Conservation (phyloP, 345 rosid species). For the Bruguiera sexangula region DNA sequence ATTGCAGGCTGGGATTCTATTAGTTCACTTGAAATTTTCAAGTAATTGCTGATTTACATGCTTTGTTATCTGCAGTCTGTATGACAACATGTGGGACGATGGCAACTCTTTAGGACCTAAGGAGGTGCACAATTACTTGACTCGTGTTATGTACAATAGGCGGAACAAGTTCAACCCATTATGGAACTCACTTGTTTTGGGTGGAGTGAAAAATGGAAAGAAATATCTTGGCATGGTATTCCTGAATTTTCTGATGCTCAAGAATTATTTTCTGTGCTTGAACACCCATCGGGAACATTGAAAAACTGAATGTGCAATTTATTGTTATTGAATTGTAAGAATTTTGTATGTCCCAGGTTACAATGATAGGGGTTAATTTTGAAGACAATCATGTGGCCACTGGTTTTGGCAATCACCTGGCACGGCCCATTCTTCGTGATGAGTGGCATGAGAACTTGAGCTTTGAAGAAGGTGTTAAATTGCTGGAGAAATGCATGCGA, state of each 20-base stretch:
- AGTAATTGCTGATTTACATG: neutral
- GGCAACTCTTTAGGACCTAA: slow-evolving; percentile 98
- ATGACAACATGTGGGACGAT: slow-evolving; percentile 99
- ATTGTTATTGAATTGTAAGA: neutral
- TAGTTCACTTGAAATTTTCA: slow-evolving; percentile 13
- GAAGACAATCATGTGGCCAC: slow-evolving; percentile 95
- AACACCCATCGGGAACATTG: neutral
- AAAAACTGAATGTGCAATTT: neutral
- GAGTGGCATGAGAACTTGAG: slow-evolving; percentile 90
- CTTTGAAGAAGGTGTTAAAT: slow-evolving; percentile 85
- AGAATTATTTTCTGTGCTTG: neutral
- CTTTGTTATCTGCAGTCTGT: slow-evolving; percentile 50
- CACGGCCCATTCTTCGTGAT: slow-evolving; percentile 90
- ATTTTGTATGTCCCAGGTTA: slow-evolving; percentile 48
- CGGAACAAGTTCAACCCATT: slow-evolving; percentile 94
- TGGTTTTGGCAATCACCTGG: slow-evolving; percentile 96
- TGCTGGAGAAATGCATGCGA: slow-evolving; percentile 97
- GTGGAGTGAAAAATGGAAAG: slow-evolving; percentile 91
- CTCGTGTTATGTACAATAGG: slow-evolving; percentile 90
- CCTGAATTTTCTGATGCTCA: slow-evolving; percentile 2
- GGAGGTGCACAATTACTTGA: slow-evolving; percentile 93
- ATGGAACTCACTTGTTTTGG: slow-evolving; percentile 96
- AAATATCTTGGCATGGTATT: slow-evolving; percentile 91
- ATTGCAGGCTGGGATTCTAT: neutral
- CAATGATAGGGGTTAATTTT: slow-evolving; percentile 88